Evolutionary conservation across 306 rosid genomes (phyloP), one percentile per base, ranked within the genome.

Genomic region (Rubus idaeus): DNA sequence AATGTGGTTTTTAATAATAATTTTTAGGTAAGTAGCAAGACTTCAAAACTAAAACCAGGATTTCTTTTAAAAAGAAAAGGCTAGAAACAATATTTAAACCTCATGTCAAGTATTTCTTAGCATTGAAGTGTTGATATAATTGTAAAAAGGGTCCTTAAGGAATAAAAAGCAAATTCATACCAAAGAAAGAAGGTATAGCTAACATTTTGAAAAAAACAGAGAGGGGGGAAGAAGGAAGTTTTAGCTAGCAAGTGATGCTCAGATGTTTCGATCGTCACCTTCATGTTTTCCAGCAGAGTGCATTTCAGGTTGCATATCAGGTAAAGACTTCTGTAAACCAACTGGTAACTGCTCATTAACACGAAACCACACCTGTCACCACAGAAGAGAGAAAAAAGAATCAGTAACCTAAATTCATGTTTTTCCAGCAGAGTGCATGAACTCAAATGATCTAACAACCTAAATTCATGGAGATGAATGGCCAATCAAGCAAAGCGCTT

Each of bases 401-500:
- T 90, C 71, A 88, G 88, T 62, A 81, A 82, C 65, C 26, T 23
- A 23, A 23, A 23, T 23, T 23, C 26, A 23, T 23, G 26, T 23
- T 23, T 23, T 23, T 23, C 26, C 26, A 23, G 26, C 26, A 23
- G 0, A 23, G 26, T 23, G 85, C 89, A 77, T 82, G 75, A 67
- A 78, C 87, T 79, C 84, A 87, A 86, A 87, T 84, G 87, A 90
- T 95, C 97, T 95, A 90, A 85, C 89, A 95, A 95, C 99, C 99
- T 95, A 95, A 95, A 89, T 80, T 90, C 92, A 94, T 90, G 97
- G 96, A 90, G 96, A 92, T 92, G 96, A 90, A 95, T 89, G 97
- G 97, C 96, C 97, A 90, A 95, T 95, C 97, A 90, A 95, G 97
- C 96, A 95, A 95, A 95, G 96, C 89, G 90, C 99, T 95, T 95